Evolutionary conservation across 1,284 basidiomycete species (phyloP).

Genomic region (Ceratobasidium sp.): DNA sequence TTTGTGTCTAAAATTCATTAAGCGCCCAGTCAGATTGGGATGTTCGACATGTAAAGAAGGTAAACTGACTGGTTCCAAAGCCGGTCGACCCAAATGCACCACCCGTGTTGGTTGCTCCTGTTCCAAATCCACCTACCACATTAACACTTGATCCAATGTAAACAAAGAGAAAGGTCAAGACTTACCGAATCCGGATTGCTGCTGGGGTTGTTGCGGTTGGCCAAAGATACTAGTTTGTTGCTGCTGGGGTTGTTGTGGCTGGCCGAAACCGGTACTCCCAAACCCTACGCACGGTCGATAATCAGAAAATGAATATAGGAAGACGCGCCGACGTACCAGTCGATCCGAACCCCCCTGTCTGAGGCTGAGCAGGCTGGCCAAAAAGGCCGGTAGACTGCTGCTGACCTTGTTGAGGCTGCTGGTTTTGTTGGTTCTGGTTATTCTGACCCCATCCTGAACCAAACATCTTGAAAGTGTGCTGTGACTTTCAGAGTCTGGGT

Average conservation of each 20-base stretch:
- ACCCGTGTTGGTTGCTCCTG: conserved; percentile 52
- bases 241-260: conserved; percentile 14
- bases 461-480: conserved; percentile 34
- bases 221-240: conserved; percentile 40
- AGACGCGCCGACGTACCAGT: conserved; percentile 9
- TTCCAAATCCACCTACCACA: conserved; percentile 65
- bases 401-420: conserved; percentile 46
- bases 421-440: conserved; percentile 57
- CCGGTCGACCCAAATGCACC: conserved; percentile 53
- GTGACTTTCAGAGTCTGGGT: conserved; percentile 29
- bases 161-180: conserved; percentile 17
- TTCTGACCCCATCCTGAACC: conserved; percentile 45
- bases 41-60: not conserved
- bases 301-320: not conserved
- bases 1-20: not conserved
- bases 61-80: conserved; percentile 62
- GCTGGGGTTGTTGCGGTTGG: conserved; percentile 38
- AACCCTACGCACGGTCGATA: conserved; percentile 13
- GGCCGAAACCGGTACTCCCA: conserved; percentile 21
- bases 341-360: conserved; percentile 29
- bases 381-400: conserved; percentile 54
- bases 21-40: not conserved
- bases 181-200: conserved; percentile 39
- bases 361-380: conserved; percentile 44
- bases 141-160: not conserved